These are phyloP conservation scores for Colletotrichum simmondsii DNA, from an alignment of 2,329 filamentous ascomycete genomes.

Conservation along the genomic window DNA sequence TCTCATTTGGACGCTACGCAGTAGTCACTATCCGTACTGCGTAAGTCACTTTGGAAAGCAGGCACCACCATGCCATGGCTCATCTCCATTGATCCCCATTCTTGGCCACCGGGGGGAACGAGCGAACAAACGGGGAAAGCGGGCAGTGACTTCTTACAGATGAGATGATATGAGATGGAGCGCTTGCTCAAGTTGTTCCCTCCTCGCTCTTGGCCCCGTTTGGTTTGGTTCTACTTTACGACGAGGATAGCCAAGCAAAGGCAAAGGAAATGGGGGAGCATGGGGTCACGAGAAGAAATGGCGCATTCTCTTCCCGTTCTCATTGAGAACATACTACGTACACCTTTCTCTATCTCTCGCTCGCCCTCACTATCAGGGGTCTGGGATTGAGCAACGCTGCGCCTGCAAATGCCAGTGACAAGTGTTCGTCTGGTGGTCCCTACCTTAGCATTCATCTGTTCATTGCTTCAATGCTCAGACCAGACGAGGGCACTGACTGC, in stretches of 20 bases:
- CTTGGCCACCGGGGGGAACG: slow-evolving; percentile 13
- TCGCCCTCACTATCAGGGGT: not conserved
- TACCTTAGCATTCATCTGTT: not conserved
- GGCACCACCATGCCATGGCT: not conserved
- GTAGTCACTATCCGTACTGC: no score
- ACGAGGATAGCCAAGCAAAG: not conserved
- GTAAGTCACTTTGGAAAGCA: not conserved
- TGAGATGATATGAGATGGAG: not conserved
- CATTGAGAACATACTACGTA: not conserved
- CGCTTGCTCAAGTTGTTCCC: not conserved
- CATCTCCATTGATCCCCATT: slow-evolving; percentile 1
- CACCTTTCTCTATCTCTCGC: not conserved
- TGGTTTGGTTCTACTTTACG: not conserved
- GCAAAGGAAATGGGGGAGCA: not conserved
- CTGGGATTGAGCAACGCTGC: not conserved
- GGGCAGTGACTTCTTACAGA: not conserved
- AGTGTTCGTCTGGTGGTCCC: slow-evolving; percentile 10
- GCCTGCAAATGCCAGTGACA: not conserved
- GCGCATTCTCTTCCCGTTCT: not conserved
- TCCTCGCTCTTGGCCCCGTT: not conserved
- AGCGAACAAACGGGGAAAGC: not conserved
- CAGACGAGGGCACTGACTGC: not conserved
- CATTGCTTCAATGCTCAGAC: not conserved
- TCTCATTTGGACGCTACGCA: not conserved
- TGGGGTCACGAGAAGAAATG: slow-evolving; percentile 4